phyloP scores from a whole-genome alignment of 2,329 filamentous ascomycete species.

The Aspergillus sp. region DNA sequence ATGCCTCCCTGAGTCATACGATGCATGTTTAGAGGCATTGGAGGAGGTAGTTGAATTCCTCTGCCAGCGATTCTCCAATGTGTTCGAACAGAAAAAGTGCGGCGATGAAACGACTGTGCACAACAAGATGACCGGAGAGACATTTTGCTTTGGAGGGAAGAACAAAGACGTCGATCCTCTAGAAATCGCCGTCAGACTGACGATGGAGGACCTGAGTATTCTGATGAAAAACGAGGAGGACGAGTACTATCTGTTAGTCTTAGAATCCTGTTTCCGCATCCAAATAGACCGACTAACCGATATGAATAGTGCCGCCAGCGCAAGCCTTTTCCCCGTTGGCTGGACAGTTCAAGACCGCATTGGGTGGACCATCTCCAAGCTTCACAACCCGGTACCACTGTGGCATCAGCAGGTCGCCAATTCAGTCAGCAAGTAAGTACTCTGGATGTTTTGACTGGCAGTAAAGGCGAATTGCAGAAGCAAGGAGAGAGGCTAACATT shows the following conservation, averaged over 20 bases:
- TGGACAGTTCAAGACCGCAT: conserved; percentile 54
- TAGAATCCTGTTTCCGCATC: not conserved
- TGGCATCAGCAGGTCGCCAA: conserved; percentile 53
- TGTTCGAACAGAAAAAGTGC: conserved; percentile 41
- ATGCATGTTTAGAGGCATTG: conserved; percentile 52
- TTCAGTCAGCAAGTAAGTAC: conserved; percentile 47
- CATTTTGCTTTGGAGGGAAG: conserved; percentile 41
- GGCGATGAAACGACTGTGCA: conserved; percentile 36
- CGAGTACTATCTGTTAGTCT: conserved; percentile 50
- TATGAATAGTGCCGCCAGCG: conserved; percentile 48
- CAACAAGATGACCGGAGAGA: conserved; percentile 50
- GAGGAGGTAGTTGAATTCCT: conserved; percentile 51
- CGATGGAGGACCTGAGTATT: conserved; percentile 57
- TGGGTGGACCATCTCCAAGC: conserved; percentile 50
- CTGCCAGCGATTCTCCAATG: conserved; percentile 45
- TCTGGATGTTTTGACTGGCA: not conserved
- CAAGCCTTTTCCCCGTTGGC: conserved; percentile 56
- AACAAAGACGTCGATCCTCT: conserved; percentile 45
- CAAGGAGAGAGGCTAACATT: conserved; percentile 8
- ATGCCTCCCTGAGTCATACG: conserved; percentile 46
- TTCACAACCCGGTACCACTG: conserved; percentile 51
- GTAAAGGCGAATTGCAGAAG: not conserved
- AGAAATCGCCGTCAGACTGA: conserved; percentile 53
- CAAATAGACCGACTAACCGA: conserved; percentile 1
- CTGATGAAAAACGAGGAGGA: conserved; percentile 49